Conservation (phyloP, 768 basidiomycete genomes). For the Kwoniella europaea region DNA sequence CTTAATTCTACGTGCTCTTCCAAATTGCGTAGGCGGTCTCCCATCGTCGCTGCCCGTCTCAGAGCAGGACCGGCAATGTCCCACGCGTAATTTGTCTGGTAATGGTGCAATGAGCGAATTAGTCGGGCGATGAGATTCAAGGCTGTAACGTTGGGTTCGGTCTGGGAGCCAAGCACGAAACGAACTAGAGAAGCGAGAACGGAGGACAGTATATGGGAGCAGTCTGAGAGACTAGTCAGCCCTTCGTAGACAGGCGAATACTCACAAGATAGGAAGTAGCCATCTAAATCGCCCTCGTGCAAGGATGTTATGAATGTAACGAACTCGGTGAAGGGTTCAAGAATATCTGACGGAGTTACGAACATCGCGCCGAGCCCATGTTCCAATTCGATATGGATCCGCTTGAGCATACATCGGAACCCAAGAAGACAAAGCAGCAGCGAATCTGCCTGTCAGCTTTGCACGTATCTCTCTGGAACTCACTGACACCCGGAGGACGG, state of each 20-base stretch:
- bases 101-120: constrained; percentile 17
- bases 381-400: constrained; percentile 37
- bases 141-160: constrained; percentile 1
- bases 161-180: constrained; percentile 22
- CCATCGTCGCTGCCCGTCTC: constrained; percentile 24
- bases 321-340: constrained; percentile 27
- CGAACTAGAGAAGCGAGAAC: constrained; percentile 34
- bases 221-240: constrained; percentile 11
- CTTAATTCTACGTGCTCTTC: constrained; percentile 10
- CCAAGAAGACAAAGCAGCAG: constrained; percentile 30
- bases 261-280: constrained; percentile 37
- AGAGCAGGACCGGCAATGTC: constrained; percentile 31
- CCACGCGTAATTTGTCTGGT: constrained; percentile 18
- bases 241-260: neutral
- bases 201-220: constrained; percentile 31
- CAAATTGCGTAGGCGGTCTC: constrained; percentile 23
- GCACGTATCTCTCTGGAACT: constrained; percentile 1
- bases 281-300: constrained; percentile 28
- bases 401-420: constrained; percentile 34
- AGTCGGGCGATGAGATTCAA: constrained; percentile 27
- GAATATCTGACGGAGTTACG: constrained; percentile 1
- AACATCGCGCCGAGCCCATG: constrained; percentile 32
- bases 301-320: constrained; percentile 25
- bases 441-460: constrained; percentile 22
- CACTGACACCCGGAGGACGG: constrained; percentile 32